phyloP scores from a whole-genome alignment of 164 flowering plant genomes.

The Vitis amurensis region DNA sequence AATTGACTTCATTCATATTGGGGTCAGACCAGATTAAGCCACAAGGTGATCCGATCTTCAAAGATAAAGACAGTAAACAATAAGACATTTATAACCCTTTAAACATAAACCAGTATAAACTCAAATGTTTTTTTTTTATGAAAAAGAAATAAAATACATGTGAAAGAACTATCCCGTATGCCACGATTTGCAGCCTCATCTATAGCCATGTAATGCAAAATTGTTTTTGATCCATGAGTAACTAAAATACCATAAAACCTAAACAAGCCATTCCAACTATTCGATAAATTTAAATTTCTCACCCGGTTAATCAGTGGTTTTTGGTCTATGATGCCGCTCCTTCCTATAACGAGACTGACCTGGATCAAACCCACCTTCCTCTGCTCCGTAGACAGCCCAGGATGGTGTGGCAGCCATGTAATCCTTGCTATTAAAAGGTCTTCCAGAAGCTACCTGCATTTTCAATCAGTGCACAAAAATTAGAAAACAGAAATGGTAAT shows the following conservation, averaged over 20 bases:
- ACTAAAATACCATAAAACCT: not conserved
- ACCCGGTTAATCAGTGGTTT: constrained; percentile 15
- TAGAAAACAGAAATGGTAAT: not conserved
- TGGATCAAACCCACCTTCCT: constrained; percentile 99
- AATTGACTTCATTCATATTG: too few relatives aligned
- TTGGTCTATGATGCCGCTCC: constrained; percentile 78
- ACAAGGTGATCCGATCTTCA: too few relatives aligned
- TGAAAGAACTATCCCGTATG: too few relatives aligned
- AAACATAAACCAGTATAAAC: too few relatives aligned
- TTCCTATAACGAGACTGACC: constrained; percentile 67
- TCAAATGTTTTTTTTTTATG: too few relatives aligned
- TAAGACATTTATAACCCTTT: too few relatives aligned
- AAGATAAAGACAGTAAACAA: too few relatives aligned
- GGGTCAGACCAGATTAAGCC: too few relatives aligned
- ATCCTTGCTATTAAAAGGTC: constrained; percentile 72
- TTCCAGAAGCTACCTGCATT: constrained; percentile 79
- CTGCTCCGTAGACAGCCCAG: constrained; percentile 97
- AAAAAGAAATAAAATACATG: too few relatives aligned
- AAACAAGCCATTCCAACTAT: not conserved
- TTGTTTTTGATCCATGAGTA: not conserved
- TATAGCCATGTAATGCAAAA: not conserved
- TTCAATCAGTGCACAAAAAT: not conserved
- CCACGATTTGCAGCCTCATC: not conserved
- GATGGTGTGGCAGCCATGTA: constrained; percentile 89
- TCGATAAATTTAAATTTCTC: constrained; percentile 2